phyloP scores from a whole-genome alignment of 805 yeast genomes.

The Kodamaea neixiangensis region DNA sequence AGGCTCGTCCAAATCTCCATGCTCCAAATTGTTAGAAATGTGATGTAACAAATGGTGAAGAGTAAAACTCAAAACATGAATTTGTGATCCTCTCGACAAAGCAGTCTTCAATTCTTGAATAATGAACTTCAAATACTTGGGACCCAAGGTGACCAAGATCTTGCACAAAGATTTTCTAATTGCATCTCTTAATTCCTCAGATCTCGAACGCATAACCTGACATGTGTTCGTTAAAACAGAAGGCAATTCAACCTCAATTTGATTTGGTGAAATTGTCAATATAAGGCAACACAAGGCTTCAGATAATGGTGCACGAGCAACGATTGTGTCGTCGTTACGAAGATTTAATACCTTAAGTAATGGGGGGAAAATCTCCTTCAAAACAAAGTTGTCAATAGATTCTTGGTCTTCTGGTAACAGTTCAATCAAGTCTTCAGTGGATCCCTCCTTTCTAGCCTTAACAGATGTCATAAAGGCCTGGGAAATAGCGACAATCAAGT shows the following conservation, averaged over 20 bases:
- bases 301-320: conserved; percentile 73
- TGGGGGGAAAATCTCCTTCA: conserved; percentile 60
- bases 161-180: conserved; percentile 74
- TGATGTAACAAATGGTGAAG: conserved; percentile 70
- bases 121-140: conserved; percentile 71
- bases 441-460: conserved; percentile 17
- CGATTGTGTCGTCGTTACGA: conserved; percentile 78
- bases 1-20: conserved; percentile 76
- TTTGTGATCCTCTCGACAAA: conserved; percentile 84
- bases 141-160: conserved; percentile 66
- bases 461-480: conserved; percentile 46
- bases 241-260: conserved; percentile 64
- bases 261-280: conserved; percentile 58
- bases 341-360: conserved; percentile 58
- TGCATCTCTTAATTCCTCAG: conserved; percentile 86
- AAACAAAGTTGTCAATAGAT: conserved; percentile 42
- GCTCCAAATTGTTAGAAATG: conserved; percentile 46
- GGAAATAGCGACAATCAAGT: conserved; percentile 58
- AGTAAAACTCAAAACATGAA: conserved; percentile 89
- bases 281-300: conserved; percentile 75
- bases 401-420: conserved; percentile 28
- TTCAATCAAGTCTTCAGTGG: conserved; percentile 20
- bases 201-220: conserved; percentile 80
- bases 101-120: conserved; percentile 78
- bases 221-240: conserved; percentile 84